Conservation (phyloP, 352 stramenopile genomes). For the Globisporangium echinulatum region DNA sequence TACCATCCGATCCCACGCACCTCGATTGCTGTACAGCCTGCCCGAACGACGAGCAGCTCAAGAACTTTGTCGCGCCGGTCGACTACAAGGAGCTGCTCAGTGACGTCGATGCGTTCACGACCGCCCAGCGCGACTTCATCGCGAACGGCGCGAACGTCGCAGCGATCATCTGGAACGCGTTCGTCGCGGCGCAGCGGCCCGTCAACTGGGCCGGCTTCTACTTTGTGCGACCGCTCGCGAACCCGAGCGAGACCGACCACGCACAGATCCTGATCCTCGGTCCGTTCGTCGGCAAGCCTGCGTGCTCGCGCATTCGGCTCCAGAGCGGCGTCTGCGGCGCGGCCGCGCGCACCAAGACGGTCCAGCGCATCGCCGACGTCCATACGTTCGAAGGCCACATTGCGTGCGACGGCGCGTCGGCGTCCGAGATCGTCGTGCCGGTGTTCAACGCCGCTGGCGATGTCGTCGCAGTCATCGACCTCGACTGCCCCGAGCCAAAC, state of each 20-base stretch:
- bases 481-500: conserved; percentile 65
- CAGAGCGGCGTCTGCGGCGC: conserved; percentile 70
- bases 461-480: conserved; percentile 68
- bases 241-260: conserved; percentile 47
- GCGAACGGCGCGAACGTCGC: conserved; percentile 78
- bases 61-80: conserved; percentile 52
- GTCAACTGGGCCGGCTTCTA: conserved; percentile 86
- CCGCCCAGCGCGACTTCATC: conserved; percentile 65
- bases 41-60: conserved; percentile 34
- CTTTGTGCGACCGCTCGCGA: conserved; percentile 58
- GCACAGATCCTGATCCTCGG: conserved; percentile 64
- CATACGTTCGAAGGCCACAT: conserved; percentile 78
- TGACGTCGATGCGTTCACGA: conserved; percentile 59
- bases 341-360: conserved; percentile 48
- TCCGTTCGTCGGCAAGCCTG: conserved; percentile 77
- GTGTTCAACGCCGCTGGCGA: conserved; percentile 57
- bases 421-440: conserved; percentile 79
- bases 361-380: conserved; percentile 72
- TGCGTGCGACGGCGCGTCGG: conserved; percentile 69
- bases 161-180: conserved; percentile 79
- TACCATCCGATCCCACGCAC: too few relatives aligned
- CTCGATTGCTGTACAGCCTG: conserved; percentile 23
- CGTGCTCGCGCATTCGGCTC: conserved; percentile 74
- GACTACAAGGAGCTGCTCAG: conserved; percentile 57
- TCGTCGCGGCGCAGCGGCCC: conserved; percentile 43